Evolutionary conservation across 2,329 filamentous ascomycete genomes (phyloP), one percentile per base, ranked within the genome.

Genomic region (Macrophomina phaseolina): DNA sequence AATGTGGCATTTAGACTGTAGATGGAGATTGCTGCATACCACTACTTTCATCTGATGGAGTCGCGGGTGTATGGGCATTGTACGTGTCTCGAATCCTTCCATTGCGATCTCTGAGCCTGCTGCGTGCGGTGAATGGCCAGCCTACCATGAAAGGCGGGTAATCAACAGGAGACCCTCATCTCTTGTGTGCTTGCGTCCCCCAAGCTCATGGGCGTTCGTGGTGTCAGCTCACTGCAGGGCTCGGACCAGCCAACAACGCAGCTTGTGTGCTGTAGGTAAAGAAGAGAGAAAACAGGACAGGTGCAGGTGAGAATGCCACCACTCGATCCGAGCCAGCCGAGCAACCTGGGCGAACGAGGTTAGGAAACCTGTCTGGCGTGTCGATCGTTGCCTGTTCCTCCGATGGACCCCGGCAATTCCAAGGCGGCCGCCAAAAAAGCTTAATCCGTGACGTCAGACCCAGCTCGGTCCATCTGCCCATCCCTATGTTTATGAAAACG

Each of bases 301-400:
- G 16, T 1, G 28, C 42, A 36, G 42, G 42, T 16, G 45, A 49
- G 45, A 36, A 62, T 62, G 58, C 30, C 30, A 62, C 49, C 58
- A 62, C 18, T 34, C 16, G 55, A 62, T 23, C 58, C 58, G 58
- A 49, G 58, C 36, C 58, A 62, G 16, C 58, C 58, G 58, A 62
- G 36, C 28, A 61, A 30, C 28, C n/a, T 45, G n/a, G 16, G 45
- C 32, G 34, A 36, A 30, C 45, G 32, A 28, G 46, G 48, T 32
- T 45, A 34, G 23, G 60, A 64, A 64, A 64, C 61, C 34, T 42
- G 61, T 16, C 36, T 30, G 4, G 12, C n/a, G 12, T 5, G 60
- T 9, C 60, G 60, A 63, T 63, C 60, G 11, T 42, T 63, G 45
- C 60, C 61, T 64, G 61, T 64, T 64, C 61, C 61, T 62, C 8